Evolutionary conservation across 2,329 filamentous ascomycete species (phyloP).

Genomic region (Lecanicillium sp.): DNA sequence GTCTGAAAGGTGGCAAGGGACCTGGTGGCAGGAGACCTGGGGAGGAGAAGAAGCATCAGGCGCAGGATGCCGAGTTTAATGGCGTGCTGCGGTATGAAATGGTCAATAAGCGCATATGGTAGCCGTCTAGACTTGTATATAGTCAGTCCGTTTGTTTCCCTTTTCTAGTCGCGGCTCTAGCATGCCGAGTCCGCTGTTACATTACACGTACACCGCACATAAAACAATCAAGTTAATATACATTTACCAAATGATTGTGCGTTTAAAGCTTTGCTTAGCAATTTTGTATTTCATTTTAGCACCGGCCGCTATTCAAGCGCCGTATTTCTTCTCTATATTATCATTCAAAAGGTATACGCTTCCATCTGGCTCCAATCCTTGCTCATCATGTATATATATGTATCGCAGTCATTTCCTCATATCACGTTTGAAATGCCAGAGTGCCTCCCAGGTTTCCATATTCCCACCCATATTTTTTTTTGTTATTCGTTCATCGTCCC

Average conservation of each 20-base stretch:
- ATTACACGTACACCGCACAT: no score
- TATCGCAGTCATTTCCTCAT: slow-evolving; percentile 9
- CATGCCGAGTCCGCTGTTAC: no score
- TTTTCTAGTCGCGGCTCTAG: no score
- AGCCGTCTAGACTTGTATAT: no score
- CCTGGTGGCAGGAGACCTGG: slow-evolving; percentile 48
- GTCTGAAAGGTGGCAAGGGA: slow-evolving; percentile 43
- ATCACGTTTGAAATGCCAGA: no score
- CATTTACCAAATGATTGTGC: no score
- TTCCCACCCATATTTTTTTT: slow-evolving; percentile 1
- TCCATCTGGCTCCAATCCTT: not conserved
- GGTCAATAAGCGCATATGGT: slow-evolving; percentile 97
- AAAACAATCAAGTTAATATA: no score
- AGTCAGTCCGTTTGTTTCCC: no score
- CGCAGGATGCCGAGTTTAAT: slow-evolving; percentile 42
- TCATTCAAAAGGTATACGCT: slow-evolving; percentile 7
- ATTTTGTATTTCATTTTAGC: not conserved
- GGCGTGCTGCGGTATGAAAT: slow-evolving; percentile 80
- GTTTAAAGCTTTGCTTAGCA: not conserved
- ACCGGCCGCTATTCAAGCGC: no score
- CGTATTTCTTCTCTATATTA: slow-evolving; percentile 4
- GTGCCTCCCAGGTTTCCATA: no score
- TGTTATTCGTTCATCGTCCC: not conserved
- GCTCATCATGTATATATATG: slow-evolving; percentile 3
- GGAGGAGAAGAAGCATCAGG: slow-evolving; percentile 43